phyloP scores from a whole-genome alignment of 176 grass and related monocot species.

The Microstegium vimineum region DNA sequence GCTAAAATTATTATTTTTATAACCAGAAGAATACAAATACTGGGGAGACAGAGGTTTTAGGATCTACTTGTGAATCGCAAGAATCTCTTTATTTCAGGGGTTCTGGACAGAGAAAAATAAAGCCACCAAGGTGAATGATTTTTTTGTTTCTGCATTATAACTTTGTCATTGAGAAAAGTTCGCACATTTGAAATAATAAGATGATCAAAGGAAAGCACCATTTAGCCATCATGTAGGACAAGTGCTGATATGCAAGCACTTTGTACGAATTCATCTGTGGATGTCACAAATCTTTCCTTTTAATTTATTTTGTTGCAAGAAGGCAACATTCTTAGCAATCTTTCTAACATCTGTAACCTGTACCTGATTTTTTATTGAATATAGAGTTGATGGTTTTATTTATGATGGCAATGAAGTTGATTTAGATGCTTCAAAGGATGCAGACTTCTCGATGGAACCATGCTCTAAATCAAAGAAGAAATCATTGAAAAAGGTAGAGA shows the following conservation, averaged over 20 bases:
- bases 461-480: conserved; percentile 5
- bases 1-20: conserved; percentile 1
- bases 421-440: conserved; percentile 19
- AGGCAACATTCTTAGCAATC: neutral
- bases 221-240: conserved; percentile 6
- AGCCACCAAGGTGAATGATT: conserved; percentile 34
- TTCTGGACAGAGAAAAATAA: conserved; percentile 47
- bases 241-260: neutral
- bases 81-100: conserved; percentile 16
- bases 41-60: neutral
- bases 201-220: conserved; percentile 5
- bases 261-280: neutral
- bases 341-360: neutral
- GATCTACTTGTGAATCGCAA: conserved; percentile 19
- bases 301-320: conserved; percentile 13
- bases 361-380: conserved; percentile 9
- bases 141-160: neutral
- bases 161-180: neutral
- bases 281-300: neutral
- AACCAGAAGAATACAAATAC: conserved; percentile 30
- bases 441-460: conserved; percentile 18
- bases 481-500: conserved; percentile 31
- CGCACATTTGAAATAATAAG: conserved; percentile 19
- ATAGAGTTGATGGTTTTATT: conserved; percentile 31
- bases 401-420: conserved; percentile 24